These are phyloP conservation scores for Juncus inflexus DNA, from an alignment of 176 grass and related monocot genomes.

Conservation along the genomic window DNA sequence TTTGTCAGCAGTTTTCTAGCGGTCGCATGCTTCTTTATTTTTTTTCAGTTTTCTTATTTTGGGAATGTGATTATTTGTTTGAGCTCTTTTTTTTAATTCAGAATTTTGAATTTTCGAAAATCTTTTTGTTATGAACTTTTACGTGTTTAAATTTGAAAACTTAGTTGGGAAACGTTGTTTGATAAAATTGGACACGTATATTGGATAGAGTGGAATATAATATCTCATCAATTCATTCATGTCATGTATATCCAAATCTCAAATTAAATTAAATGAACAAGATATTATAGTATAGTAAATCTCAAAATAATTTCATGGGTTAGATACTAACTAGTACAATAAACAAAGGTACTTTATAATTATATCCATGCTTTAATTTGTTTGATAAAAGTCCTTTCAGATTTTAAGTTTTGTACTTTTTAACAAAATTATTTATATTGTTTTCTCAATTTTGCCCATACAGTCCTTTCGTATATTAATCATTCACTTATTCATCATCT, in stretches of 20 bases:
- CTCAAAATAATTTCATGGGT: too few species aligned
- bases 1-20: conserved; percentile 4
- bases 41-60: conserved; percentile 9
- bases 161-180: not conserved
- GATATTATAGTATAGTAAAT: too few species aligned
- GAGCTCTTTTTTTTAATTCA: conserved; percentile 8
- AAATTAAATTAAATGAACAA: too few species aligned
- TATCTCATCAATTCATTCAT: not conserved
- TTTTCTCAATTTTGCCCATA: too few species aligned
- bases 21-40: not conserved
- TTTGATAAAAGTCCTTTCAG: too few species aligned
- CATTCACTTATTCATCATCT: not conserved
- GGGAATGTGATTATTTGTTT: not conserved
- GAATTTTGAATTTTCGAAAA: conserved; percentile 25
- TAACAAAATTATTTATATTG: too few species aligned
- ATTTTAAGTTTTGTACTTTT: too few species aligned
- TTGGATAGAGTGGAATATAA: not conserved
- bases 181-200: conserved; percentile 3
- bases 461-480: too few species aligned
- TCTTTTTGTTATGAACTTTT: conserved; percentile 4
- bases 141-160: not conserved
- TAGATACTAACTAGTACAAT: too few species aligned
- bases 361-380: too few species aligned
- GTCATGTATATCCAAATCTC: not conserved
- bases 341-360: too few species aligned